A percentile compares a stretch with the other conserved stretches of the same genome.
phyloP scores from a whole-genome alignment of 805 yeast genomes.

The Torulaspora maleeae region DNA sequence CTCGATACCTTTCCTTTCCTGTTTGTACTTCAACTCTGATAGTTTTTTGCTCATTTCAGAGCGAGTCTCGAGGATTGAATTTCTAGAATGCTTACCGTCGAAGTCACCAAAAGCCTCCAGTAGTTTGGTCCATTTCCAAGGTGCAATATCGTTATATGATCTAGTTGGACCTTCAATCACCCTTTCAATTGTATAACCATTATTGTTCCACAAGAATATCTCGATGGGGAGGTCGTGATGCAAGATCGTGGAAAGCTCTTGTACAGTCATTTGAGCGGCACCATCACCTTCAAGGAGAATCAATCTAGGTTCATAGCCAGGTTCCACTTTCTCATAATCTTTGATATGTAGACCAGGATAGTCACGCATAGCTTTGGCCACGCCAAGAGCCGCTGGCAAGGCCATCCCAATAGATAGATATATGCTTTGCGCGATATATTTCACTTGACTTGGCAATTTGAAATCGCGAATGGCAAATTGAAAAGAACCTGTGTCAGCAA shows the following conservation, averaged over 20 bases:
- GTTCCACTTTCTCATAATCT: constrained; percentile 20
- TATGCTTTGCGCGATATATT: constrained; percentile 61
- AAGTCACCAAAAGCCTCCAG: constrained; percentile 61
- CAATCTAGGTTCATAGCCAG: constrained; percentile 46
- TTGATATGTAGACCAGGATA: constrained; percentile 31
- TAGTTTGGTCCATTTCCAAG: constrained; percentile 76
- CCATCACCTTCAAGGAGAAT: constrained; percentile 87
- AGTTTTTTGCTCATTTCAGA: constrained; percentile 40
- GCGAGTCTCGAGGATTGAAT: constrained; percentile 36
- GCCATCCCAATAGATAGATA: constrained; percentile 88
- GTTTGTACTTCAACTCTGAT: constrained; percentile 34
- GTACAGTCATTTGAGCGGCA: constrained; percentile 89
- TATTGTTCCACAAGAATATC: constrained; percentile 72
- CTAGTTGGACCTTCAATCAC: constrained; percentile 73
- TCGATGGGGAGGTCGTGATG: constrained; percentile 60
- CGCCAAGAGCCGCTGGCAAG: constrained; percentile 81
- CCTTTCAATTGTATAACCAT: constrained; percentile 88
- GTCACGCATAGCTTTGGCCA: constrained; percentile 67
- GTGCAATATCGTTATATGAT: constrained; percentile 73
- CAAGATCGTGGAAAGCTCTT: constrained; percentile 67
- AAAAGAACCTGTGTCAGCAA: constrained; percentile 80
- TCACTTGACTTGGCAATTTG: constrained; percentile 50
- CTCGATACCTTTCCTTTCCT: constrained; percentile 39
- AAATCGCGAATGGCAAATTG: constrained; percentile 72
- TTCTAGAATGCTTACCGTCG: constrained; percentile 32